These are phyloP conservation scores for Epichloe gansuensis DNA, from an alignment of 2,329 filamentous ascomycete species.

Conservation along the genomic window DNA sequence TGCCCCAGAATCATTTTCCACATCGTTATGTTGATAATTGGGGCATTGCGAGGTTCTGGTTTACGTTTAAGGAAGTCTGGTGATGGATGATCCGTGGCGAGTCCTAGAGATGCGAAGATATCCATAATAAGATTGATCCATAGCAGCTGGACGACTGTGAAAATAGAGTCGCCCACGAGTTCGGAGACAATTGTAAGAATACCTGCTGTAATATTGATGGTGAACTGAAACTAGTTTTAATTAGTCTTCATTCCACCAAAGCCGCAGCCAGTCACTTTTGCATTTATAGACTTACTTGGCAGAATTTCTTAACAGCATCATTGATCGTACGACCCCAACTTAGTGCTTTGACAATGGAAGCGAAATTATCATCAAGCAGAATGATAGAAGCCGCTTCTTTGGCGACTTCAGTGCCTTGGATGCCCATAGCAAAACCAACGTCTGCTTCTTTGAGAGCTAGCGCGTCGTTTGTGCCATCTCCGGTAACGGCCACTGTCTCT, in stretches of 20 bases:
- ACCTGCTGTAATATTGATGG: constrained; percentile 56
- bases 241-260: not conserved
- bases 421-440: constrained; percentile 56
- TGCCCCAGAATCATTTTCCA: constrained; percentile 87
- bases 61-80: constrained; percentile 46
- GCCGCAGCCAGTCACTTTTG: not conserved
- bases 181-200: constrained; percentile 50
- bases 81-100: constrained; percentile 48
- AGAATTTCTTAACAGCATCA: constrained; percentile 51
- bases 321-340: constrained; percentile 52
- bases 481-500: constrained; percentile 53
- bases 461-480: constrained; percentile 54
- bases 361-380: constrained; percentile 52
- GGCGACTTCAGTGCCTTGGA: constrained; percentile 52
- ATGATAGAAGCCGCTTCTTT: constrained; percentile 55
- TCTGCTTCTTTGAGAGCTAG: constrained; percentile 53
- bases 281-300: constrained; percentile 30
- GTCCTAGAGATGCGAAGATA: constrained; percentile 51
- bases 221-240: constrained; percentile 42
- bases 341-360: constrained; percentile 48
- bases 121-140: constrained; percentile 62
- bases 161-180: constrained; percentile 40
- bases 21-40: constrained; percentile 64
- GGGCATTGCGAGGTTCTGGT: constrained; percentile 59
- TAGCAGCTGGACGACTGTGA: constrained; percentile 51